Evolutionary conservation across 2,329 filamentous ascomycete species (phyloP), one percentile per base, ranked within the genome.

Genomic region (Botrytis porri): DNA sequence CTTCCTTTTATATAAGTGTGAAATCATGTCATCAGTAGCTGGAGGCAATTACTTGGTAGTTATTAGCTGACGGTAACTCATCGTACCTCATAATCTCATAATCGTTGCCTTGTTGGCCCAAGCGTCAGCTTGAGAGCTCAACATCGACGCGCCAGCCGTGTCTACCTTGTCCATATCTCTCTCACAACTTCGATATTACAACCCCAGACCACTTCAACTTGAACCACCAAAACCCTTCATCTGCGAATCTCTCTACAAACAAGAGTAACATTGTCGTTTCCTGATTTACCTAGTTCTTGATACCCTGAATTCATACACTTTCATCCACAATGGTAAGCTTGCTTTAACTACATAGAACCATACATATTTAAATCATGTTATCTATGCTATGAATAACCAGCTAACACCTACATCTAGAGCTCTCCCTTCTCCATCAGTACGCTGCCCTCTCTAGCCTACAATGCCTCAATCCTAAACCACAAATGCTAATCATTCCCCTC

Each of bases 371-470:
- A 29, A 54, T 20, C 18, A 66, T 66, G 32, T n/a, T 54, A 63
- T 43, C 37, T 20, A 29, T 20, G 20, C 35, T 9, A 57, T 41
- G 51, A 73, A 75, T 72, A 35, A 64, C 70, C 70, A 80, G 80
- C 82, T 83, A 81, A 83, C 74, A 57, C n/a, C 29, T 43, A 41
- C 16, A 62, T 76, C 74, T 82, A 97, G 94, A 90, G 91, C 82
- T 96, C 93, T 78, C 95, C 94, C 79, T 97, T 97, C 89, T 92
- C 94, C 83, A 97, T 97, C 91, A 98, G 94, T 97, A 88, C 83
- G 73, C 61, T 29, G 4, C 16, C 37, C 10, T 35, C 32, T 51
- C 16, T 37, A 9, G 9, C 25, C 66, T 37, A 41, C 69, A 59
- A 39, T 41, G 22, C 70, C 78, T 66, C 67, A 70, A 61, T 41